A percentile compares a stretch with the other conserved stretches of the same genome.
Conservation (phyloP, 352 stramenopile species). For the Globisporangium spiculum region DNA sequence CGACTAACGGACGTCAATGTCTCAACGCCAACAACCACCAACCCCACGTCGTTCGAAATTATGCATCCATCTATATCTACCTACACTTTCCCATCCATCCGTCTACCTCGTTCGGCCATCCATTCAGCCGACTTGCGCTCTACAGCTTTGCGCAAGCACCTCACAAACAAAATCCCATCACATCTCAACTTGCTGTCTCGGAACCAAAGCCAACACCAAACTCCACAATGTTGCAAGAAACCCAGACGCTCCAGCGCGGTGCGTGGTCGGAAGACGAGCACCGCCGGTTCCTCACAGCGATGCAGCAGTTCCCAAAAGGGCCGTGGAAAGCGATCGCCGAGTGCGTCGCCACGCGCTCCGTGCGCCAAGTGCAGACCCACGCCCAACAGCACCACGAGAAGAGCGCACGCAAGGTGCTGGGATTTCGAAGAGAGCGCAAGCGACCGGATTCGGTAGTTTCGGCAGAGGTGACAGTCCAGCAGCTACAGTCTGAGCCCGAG, state of each 20-base stretch:
- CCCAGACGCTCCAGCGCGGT: constrained; percentile 4
- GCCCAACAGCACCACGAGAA: constrained; percentile 30
- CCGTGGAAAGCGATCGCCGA: constrained; percentile 25
- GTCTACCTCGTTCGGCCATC: not conserved
- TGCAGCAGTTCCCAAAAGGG: constrained; percentile 19
- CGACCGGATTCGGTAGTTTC: not conserved
- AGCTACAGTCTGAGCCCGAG: not conserved
- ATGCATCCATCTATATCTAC: not conserved
- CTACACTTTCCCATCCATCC: not conserved
- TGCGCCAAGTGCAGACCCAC: constrained; percentile 25
- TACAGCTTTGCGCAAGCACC: not conserved
- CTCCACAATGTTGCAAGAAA: not conserved
- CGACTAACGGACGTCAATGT: not conserved
- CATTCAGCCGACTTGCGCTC: not conserved
- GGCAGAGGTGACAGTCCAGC: not conserved
- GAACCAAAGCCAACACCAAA: not conserved
- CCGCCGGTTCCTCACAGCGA: constrained; percentile 20
- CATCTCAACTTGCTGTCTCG: constrained; percentile 6
- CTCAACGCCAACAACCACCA: not conserved
- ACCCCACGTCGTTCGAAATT: not conserved
- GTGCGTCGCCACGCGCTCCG: constrained; percentile 20
- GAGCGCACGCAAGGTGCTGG: constrained; percentile 18
- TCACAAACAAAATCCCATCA: not conserved
- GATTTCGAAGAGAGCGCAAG: constrained; percentile 5
- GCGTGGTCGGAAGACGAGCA: constrained; percentile 25